Conservation (phyloP, 2,329 filamentous ascomycete genomes). For the Tolypocladium tropicale region DNA sequence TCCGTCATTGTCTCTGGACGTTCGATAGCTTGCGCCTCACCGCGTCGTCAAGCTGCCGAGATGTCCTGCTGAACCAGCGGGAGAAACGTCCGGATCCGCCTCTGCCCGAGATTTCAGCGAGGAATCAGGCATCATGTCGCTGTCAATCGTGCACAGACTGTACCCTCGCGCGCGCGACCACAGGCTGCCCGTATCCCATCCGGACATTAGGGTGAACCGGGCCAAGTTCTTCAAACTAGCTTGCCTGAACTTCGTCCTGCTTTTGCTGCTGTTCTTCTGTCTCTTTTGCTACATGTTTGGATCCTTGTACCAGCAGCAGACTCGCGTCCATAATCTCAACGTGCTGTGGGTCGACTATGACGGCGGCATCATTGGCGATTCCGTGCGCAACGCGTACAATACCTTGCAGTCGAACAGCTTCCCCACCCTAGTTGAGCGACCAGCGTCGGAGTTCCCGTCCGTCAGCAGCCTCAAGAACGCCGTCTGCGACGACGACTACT, state of each 20-base stretch:
- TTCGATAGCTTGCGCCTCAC: not conserved
- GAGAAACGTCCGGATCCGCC: not conserved
- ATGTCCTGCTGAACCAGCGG: not conserved
- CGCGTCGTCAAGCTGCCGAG: not conserved
- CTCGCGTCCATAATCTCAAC: slow-evolving; percentile 7
- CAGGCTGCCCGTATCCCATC: slow-evolving; percentile 2
- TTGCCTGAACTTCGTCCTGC: slow-evolving; percentile 17
- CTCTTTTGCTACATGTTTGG: slow-evolving; percentile 14
- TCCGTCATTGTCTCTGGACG: not conserved
- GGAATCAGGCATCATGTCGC: not conserved
- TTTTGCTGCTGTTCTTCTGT: slow-evolving; percentile 25
- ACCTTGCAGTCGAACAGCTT: slow-evolving; percentile 7
- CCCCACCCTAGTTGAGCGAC: slow-evolving; percentile 8
- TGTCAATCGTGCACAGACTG: not conserved
- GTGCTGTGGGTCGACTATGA: slow-evolving; percentile 15
- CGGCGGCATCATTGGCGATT: slow-evolving; percentile 10
- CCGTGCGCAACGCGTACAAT: slow-evolving; percentile 10
- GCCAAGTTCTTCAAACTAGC: slow-evolving; percentile 8
- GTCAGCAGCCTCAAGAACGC: slow-evolving; percentile 2
- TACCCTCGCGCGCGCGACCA: slow-evolving; percentile 9
- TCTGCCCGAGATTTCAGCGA: not conserved
- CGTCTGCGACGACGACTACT: slow-evolving; percentile 9
- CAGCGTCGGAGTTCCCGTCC: slow-evolving; percentile 5
- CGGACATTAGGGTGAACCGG: slow-evolving; percentile 2
- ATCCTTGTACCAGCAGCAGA: slow-evolving; percentile 9